These are phyloP conservation scores for Daldinia caldariorum DNA, from an alignment of 495 filamentous ascomycete species.

Conservation along the genomic window DNA sequence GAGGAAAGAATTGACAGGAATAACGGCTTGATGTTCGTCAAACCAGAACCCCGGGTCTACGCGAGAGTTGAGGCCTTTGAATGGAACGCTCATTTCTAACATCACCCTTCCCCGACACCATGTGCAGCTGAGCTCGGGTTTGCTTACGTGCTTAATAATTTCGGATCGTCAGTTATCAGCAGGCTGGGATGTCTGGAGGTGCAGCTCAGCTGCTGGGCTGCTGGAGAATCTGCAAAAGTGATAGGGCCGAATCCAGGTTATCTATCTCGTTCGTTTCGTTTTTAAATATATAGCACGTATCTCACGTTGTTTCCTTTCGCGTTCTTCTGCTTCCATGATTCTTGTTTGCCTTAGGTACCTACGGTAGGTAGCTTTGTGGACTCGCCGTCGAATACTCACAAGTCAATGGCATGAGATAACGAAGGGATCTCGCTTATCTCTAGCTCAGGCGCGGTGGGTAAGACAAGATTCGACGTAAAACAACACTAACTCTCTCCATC, in stretches of 20 bases:
- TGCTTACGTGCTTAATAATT: conserved; percentile 25
- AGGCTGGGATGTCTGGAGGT: conserved; percentile 14
- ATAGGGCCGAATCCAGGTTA: conserved; percentile 2
- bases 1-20: not conserved
- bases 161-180: conserved; percentile 18
- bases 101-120: not conserved
- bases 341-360: not conserved
- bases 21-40: not conserved
- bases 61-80: not conserved
- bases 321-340: not conserved
- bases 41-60: not conserved
- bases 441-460: conserved; percentile 7
- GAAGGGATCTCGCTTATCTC: conserved; percentile 3
- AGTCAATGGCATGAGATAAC: not conserved
- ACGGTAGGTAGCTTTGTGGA: not conserved
- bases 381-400: not conserved
- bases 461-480: conserved; percentile 18
- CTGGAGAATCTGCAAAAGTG: not conserved
- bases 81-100: not conserved
- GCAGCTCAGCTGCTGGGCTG: conserved; percentile 4
- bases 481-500: conserved; percentile 10
- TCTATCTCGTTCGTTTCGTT: not conserved
- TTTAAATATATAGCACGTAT: not conserved
- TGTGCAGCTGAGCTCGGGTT: not conserved
- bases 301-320: not conserved